Base-by-base conservation (phyloP, 2,329 filamentous ascomycete genomes). In the Malbranchea zuffiana region DNA sequence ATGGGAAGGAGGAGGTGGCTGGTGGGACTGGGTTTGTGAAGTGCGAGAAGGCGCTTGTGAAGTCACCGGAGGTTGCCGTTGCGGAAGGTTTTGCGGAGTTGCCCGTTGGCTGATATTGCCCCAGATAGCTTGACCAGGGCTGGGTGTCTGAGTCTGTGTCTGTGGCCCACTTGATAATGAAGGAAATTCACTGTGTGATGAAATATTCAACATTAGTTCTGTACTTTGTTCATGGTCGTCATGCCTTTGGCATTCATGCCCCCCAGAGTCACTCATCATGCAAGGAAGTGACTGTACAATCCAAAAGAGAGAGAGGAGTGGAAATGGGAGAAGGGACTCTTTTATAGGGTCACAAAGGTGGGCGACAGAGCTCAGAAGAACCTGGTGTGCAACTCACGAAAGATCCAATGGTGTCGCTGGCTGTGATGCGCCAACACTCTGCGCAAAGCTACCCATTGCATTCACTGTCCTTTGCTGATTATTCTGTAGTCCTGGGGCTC, bases 111-210 rank as follows among this genome's bases (percentile, higher is more conserved):
- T 70, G 15, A 69, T 67, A 49, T 73, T 75, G 44, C 69, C 71
- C 70, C 70, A 71, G 51, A 72, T 64, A 47, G 70, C 58, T 58
- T 71, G 65, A 31, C 66, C 59, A 32, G 66, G 67, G 40, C 66
- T 71, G 46, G 70, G 59, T 26, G 60, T 52, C 39, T 67, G 69
- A 39, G 71, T 66, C 45, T 69, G 62, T n/a, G n/a, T n/a, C 51
- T 74, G 71, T 20, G 72, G 65, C 12, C 67, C 65, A 39, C 71
- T 69, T 29, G 72, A 75, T 48, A 78, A 58, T 7, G 71, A 74
- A 31, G 74, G 74, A 40, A 78, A 78, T 51, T 78, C 74, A 51
- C 74, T 78, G 44, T 33, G n/a, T 31, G 42, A 47, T 33, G 36
- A 25, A 37, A 45, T 32, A 31, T 44, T 42, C 3, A 40, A 31